These are phyloP conservation scores for Hysterangium stoloniferum DNA, from an alignment of 768 basidiomycete species.

Conservation along the genomic window DNA sequence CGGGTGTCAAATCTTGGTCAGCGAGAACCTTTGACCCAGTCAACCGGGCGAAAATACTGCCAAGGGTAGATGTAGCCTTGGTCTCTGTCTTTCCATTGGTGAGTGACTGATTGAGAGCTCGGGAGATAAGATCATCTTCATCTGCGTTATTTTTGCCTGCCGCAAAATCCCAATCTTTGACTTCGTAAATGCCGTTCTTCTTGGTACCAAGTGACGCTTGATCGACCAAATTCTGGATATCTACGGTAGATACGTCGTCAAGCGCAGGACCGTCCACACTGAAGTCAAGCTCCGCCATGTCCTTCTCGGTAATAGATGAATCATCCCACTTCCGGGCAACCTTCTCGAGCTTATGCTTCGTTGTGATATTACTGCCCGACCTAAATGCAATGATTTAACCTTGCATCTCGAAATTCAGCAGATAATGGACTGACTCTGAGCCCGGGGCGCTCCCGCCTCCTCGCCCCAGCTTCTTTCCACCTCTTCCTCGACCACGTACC, in stretches of 20 bases:
- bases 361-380: slow-evolving; percentile 44
- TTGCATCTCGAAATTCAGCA: neutral
- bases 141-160: slow-evolving; percentile 34
- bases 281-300: slow-evolving; percentile 93
- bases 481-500: slow-evolving; percentile 38
- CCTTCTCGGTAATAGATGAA: slow-evolving; percentile 66
- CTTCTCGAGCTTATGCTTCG: slow-evolving; percentile 53
- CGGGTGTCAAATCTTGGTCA: slow-evolving; percentile 76
- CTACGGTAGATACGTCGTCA: slow-evolving; percentile 24
- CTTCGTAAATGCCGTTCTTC: slow-evolving; percentile 62
- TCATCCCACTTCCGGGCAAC: slow-evolving; percentile 90
- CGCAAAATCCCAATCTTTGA: slow-evolving; percentile 79
- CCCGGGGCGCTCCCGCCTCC: slow-evolving; percentile 54
- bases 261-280: slow-evolving; percentile 34
- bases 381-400: slow-evolving; percentile 22
- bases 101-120: slow-evolving; percentile 38
- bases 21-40: slow-evolving; percentile 82
- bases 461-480: slow-evolving; percentile 43
- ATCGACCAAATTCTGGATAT: slow-evolving; percentile 59
- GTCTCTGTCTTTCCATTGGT: slow-evolving; percentile 24
- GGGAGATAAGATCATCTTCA: slow-evolving; percentile 48
- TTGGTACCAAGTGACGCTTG: slow-evolving; percentile 69
- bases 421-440: slow-evolving; percentile 49
- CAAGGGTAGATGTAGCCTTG: slow-evolving; percentile 39
- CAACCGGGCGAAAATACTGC: slow-evolving; percentile 74